Evolutionary conservation across 2,329 filamentous ascomycete species (phyloP), one percentile per base, ranked within the genome.

Genomic region (Ascochyta viciae-villosae): DNA sequence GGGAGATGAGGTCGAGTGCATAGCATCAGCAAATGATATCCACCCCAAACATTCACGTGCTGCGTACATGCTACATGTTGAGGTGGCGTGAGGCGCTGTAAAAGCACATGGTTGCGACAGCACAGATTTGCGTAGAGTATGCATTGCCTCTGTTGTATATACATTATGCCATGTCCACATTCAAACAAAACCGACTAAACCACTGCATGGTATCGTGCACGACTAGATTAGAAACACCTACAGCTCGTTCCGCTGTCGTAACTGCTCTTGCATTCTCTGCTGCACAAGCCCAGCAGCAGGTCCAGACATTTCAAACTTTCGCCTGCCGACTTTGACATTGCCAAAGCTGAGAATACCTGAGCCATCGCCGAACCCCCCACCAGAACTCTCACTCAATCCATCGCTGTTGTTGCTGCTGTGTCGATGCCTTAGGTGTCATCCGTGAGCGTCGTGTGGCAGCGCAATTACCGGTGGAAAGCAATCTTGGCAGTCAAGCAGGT

Each of bases 401-500:
- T 35, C 43, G 12, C 49, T 19, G 31, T 53, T 19, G 31, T 35
- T 35, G 42, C 47, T 38, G 41, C 38, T 46, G 26, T 41, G 29
- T 23, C 12, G 39, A 42, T 16, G 54, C 54, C 43, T 57, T 58
- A 54, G 54, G 54, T 47, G 39, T 16, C 19, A 42, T 19, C 33
- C 38, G 39, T 22, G 48, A 42, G 27, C 23, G 34, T 26, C 54
- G 12, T 39, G 37, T 52, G 48, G 38, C 41, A 40, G 61, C 47
- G 55, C 55, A 66, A 64, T 75, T 75, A 75, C 72, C 73, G 72
- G 58, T 72, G 65, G 66, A 95, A 94, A 40, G 77, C 73, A 55
- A 95, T 86, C 6, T 81, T 84, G 22, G 92, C 92, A 52, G 89
- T 88, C 71, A 99, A 82, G 79, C 95, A 99, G 57, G 93, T 96